These are phyloP conservation scores for Aspergillus hancockii DNA, from an alignment of 495 filamentous ascomycete genomes.

Conservation along the genomic window DNA sequence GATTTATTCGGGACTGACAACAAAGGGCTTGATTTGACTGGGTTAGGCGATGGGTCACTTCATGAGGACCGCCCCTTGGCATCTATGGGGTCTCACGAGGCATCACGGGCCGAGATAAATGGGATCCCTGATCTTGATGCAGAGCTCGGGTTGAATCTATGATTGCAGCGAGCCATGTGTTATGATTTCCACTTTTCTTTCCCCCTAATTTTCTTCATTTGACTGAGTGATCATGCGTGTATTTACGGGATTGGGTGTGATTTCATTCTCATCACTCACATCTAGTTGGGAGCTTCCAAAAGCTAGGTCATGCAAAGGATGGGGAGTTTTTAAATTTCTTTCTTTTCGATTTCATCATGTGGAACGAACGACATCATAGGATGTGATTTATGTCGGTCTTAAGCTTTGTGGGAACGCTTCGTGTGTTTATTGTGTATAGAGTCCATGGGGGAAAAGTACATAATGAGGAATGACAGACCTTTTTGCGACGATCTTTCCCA, in stretches of 20 bases:
- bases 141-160: constrained; percentile 34
- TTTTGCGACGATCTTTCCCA: not conserved
- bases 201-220: constrained; percentile 12
- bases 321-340: not conserved
- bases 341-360: not conserved
- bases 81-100: constrained; percentile 2
- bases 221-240: not conserved
- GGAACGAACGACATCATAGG: not conserved
- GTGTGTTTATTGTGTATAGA: not conserved
- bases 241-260: not conserved
- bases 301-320: not conserved
- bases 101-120: constrained; percentile 19
- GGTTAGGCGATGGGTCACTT: constrained; percentile 19
- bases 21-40: constrained; percentile 32
- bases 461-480: constrained; percentile 12
- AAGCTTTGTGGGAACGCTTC: not conserved
- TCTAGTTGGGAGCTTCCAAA: not conserved
- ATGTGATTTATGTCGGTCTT: not conserved
- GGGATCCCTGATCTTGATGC: constrained; percentile 30
- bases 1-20: constrained; percentile 31
- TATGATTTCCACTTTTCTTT: constrained; percentile 12
- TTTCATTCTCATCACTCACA: not conserved
- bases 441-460: not conserved
- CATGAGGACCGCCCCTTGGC: constrained; percentile 10
- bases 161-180: constrained; percentile 13